A percentile compares a stretch with the other conserved stretches of the same genome.
Evolutionary conservation across 352 stramenopile genomes (phyloP).

Genomic region (Pythium dissotocum): DNA sequence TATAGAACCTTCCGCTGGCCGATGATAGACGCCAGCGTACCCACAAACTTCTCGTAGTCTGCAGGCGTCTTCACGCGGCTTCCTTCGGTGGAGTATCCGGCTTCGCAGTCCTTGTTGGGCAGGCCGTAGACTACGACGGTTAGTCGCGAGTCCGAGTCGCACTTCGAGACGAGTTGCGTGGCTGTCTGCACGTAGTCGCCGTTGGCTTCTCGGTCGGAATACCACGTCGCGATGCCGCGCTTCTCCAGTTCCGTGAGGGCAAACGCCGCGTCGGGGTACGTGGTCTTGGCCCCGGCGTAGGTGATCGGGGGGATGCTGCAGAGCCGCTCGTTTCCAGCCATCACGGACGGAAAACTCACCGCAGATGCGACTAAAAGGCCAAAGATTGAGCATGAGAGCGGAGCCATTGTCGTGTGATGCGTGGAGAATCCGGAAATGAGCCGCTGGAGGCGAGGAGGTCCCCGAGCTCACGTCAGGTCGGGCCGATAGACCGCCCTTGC

Average conservation of each 20-base stretch:
- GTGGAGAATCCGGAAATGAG: too few species aligned
- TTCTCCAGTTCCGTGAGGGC: constrained; percentile 64
- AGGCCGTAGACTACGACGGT: constrained; percentile 71
- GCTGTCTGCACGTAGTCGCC: constrained; percentile 41
- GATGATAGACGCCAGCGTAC: constrained; percentile 38
- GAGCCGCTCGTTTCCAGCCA: constrained; percentile 35
- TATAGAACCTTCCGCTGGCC: constrained; percentile 66
- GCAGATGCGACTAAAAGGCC: background rate
- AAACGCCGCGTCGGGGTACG: constrained; percentile 45
- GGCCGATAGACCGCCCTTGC: too few species aligned
- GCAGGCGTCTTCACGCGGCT: constrained; percentile 34
- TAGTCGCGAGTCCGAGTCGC: constrained; percentile 42
- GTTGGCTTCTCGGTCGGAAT: constrained; percentile 40
- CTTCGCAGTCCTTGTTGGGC: constrained; percentile 73
- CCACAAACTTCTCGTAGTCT: constrained; percentile 52
- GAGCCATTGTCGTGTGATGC: too few species aligned
- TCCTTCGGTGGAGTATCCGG: constrained; percentile 39
- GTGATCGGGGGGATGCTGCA: constrained; percentile 40
- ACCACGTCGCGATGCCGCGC: constrained; percentile 57
- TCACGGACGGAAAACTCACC: background rate
- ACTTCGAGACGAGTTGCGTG: constrained; percentile 35
- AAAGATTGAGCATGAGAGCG: background rate
- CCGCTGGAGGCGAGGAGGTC: too few species aligned
- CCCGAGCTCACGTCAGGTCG: too few species aligned
- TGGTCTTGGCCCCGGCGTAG: constrained; percentile 46